These are phyloP conservation scores for Blastobotrys apis DNA, from an alignment of 1,139 yeast genomes.

Conservation along the genomic window DNA sequence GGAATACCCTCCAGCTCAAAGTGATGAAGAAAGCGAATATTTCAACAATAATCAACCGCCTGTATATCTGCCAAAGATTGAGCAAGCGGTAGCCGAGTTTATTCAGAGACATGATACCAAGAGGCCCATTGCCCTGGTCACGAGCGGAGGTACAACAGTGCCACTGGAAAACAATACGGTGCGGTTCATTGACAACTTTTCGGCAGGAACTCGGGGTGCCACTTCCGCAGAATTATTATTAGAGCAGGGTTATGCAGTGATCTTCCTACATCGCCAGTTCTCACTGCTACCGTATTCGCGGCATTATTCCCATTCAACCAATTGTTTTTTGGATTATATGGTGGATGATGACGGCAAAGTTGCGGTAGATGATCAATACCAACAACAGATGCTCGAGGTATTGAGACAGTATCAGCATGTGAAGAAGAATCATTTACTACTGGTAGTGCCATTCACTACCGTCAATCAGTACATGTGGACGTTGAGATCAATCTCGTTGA, in stretches of 20 bases:
- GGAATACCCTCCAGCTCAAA: constrained; percentile 73
- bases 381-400: constrained; percentile 58
- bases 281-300: constrained; percentile 87
- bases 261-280: constrained; percentile 87
- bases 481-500: constrained; percentile 60
- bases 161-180: constrained; percentile 96
- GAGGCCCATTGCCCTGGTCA: constrained; percentile 67
- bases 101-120: constrained; percentile 41
- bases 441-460: constrained; percentile 85
- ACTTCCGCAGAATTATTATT: constrained; percentile 90
- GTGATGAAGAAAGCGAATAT: constrained; percentile 68
- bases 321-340: constrained; percentile 83
- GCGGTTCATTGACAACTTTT: constrained; percentile 90
- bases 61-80: constrained; percentile 59
- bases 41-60: constrained; percentile 74
- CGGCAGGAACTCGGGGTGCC: constrained; percentile 98
- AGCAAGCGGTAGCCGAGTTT: constrained; percentile 54
- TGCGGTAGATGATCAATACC: constrained; percentile 55
- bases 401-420: constrained; percentile 62
- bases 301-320: constrained; percentile 79
- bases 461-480: constrained; percentile 92
- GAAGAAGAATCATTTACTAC: constrained; percentile 52
- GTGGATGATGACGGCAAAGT: constrained; percentile 32
- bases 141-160: constrained; percentile 98
- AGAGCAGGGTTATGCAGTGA: constrained; percentile 82